Conservation (phyloP, 2,329 filamentous ascomycete genomes). For the Pseudocercospora ulei region DNA sequence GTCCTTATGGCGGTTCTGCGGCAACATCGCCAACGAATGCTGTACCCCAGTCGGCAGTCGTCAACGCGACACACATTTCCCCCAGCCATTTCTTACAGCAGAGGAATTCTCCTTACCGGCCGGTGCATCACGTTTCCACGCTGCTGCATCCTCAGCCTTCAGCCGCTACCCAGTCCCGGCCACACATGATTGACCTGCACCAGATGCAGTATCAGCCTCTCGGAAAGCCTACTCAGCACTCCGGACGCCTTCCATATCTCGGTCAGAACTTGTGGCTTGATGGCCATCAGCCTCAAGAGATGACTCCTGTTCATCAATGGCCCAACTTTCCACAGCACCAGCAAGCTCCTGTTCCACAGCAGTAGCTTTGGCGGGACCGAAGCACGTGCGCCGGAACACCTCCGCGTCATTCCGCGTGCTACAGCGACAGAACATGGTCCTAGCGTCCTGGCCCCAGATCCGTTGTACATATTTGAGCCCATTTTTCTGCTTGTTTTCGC, state of each 20-base stretch:
- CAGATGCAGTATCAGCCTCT: conserved; percentile 47
- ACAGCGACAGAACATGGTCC: not conserved
- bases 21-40: conserved; percentile 61
- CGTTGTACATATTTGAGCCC: conserved; percentile 12
- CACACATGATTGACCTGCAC: conserved; percentile 38
- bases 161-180: conserved; percentile 56
- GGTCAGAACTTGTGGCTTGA: conserved; percentile 34
- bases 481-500: conserved; percentile 11
- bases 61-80: conserved; percentile 63
- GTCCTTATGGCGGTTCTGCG: conserved; percentile 47
- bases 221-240: conserved; percentile 40
- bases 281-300: conserved; percentile 27
- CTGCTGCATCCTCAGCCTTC: conserved; percentile 82
- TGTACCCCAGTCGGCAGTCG: conserved; percentile 46
- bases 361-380: not conserved
- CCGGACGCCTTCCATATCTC: conserved; percentile 39
- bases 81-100: conserved; percentile 81
- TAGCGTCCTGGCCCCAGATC: not conserved
- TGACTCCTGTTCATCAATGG: conserved; percentile 32
- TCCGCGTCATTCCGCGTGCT: not conserved
- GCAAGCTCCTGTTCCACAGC: conserved; percentile 9
- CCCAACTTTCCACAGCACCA: conserved; percentile 24
- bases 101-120: conserved; percentile 83
- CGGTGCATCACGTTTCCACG: conserved; percentile 78
- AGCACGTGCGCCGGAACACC: not conserved